Base-by-base conservation (phyloP, 108 stramenopile species). In the Fragilaria radians region DNA sequence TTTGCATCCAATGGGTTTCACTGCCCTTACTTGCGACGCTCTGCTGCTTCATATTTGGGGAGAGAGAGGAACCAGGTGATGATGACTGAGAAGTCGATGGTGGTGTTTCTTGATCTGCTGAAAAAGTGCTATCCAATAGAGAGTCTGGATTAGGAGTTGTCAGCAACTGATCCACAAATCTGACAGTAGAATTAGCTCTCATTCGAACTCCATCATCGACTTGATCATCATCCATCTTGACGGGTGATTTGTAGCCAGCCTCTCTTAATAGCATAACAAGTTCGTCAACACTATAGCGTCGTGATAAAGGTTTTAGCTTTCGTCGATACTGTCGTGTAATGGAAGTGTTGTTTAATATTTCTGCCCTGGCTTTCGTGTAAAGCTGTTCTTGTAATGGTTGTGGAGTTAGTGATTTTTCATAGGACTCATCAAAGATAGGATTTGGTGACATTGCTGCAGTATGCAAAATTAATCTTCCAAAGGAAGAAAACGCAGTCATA, bases 401-500 rank as follows among this genome's bases (percentile, higher is more conserved):
- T 0, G 80, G 76, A 21, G 76, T 45, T 11, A 82, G 65, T 3
- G 61, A 57, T 30, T 61, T 61, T 54, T 82, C 73, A 27, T 67
- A 68, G 19, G 57, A 49, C 29, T 51, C 57, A 19, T 66, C 65
- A 31, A 82, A 63, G n/a, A 82, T 72, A n/a, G 42, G 69, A 28
- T 56, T 49, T 28, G 64, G 50, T 7, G 57, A 48, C 77, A 82
- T 82, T 49, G 81, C 81, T 11, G 72, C 71, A 25, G 68, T 70
- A 53, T 82, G 72, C 9, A 82, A 54, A 33, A 82, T 72, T 18
- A 82, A 32, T 34, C 81, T 28, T 26, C 81, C 81, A 63, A 82
- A 76, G 9, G 71, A 68, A 32, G 66, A 68, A 14, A 69, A 61
- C 1, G 71, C 68, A 23, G 59, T 33, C 2, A 82, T 57, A 5